Evolutionary conservation across 306 rosid genomes (phyloP), one percentile per base, ranked within the genome.

Genomic region (Cucumis melo): DNA sequence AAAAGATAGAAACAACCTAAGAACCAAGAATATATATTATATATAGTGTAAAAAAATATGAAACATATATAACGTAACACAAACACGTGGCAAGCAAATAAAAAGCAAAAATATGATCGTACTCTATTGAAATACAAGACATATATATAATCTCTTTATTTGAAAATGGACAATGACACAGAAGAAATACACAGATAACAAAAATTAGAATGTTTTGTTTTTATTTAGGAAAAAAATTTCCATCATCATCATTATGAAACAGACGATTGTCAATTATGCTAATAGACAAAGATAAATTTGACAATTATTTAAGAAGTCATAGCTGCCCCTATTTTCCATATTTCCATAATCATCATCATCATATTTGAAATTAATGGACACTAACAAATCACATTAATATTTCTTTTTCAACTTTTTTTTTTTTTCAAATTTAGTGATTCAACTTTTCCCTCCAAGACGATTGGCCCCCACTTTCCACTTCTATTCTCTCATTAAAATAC

Each of bases 361-460:
- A 50, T 50, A 50, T 15, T 72, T 44, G 56, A 53, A 72, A 72
- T 51, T 27, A 72, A 51, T 51, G 61, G 23, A 32, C 46, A 2
- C 46, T 71, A 50, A 46, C 39, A 14, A 71, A 50, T 27, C 32
- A 70, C 24, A 7, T 23, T 27, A 24, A 24, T 27, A 10, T 46
- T 50, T 71, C 39, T 15, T 48, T 70, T 70, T 44, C 75, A 44
- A 70, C 56, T 15, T 21, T 68, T 21, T 7, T 12, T 11, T 65
- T 38, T 61, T 70, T 84, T 87, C 81, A 85, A 88, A 88, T 76
- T 77, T 79, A 32, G 56, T 68, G 78, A 74, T 63, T 34, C 21
- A 58, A 78, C 75, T 64, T 41, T 61, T 78, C 86, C 86, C 85
- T 84, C 91, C 88, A 77, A 74, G 79, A 66, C 44, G 19, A 78